These are phyloP conservation scores for Cyberlindnera saturnus DNA, from an alignment of 805 yeast genomes.

Conservation along the genomic window DNA sequence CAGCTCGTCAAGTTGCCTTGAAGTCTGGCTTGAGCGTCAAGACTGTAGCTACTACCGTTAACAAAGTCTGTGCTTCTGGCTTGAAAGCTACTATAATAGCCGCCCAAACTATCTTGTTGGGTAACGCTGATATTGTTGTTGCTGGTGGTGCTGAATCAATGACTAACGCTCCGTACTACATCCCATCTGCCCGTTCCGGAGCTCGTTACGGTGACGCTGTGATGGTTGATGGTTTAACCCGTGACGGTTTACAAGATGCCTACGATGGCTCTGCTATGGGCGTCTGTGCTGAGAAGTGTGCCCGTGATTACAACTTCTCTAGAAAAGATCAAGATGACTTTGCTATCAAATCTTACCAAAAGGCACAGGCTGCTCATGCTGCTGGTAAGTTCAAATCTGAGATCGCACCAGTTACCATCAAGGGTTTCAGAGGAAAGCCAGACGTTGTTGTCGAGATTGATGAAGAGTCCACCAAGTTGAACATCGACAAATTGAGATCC, in stretches of 20 bases:
- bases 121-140: slow-evolving; percentile 86
- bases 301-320: slow-evolving; percentile 66
- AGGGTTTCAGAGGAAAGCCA: slow-evolving; percentile 90
- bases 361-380: slow-evolving; percentile 75
- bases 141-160: slow-evolving; percentile 98
- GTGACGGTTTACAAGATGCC: slow-evolving; percentile 92
- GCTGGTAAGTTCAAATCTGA: slow-evolving; percentile 79
- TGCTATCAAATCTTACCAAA: slow-evolving; percentile 79
- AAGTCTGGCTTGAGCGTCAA: slow-evolving; percentile 79
- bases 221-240: slow-evolving; percentile 82
- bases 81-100: slow-evolving; percentile 86
- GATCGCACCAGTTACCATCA: slow-evolving; percentile 81
- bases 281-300: slow-evolving; percentile 95
- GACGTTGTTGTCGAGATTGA: slow-evolving; percentile 66
- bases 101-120: slow-evolving; percentile 84
- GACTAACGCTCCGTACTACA: slow-evolving; percentile 92
- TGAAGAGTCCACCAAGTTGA: slow-evolving; percentile 77
- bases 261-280: slow-evolving; percentile 91
- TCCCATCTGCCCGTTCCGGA: slow-evolving; percentile 81
- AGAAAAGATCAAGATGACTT: slow-evolving; percentile 88
- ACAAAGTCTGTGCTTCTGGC: slow-evolving; percentile 97
- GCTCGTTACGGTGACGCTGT: slow-evolving; percentile 81
- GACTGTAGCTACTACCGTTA: slow-evolving; percentile 83
- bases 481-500: slow-evolving; percentile 66
- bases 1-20: slow-evolving; percentile 95